phyloP scores from a whole-genome alignment of 768 basidiomycete species.

The Tulasnella sp. region DNA sequence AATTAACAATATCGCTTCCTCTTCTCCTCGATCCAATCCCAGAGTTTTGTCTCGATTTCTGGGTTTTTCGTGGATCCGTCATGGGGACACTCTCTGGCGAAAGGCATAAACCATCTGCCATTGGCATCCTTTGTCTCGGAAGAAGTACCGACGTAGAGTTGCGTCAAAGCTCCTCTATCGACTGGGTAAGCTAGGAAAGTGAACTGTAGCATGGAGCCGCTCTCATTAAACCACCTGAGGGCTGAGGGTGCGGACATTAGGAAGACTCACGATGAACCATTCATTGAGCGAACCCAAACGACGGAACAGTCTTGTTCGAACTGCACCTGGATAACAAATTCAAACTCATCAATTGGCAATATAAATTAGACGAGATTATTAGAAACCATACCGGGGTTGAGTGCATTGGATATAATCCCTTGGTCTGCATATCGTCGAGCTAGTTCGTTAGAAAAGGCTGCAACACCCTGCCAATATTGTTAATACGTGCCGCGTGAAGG shows the following conservation, averaged over 20 bases:
- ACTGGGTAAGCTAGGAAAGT: neutral
- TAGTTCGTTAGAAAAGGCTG: constrained; percentile 19
- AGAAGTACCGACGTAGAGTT: neutral
- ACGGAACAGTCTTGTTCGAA: neutral
- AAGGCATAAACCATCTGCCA: constrained; percentile 8
- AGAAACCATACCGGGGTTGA: constrained; percentile 20
- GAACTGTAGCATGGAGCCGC: neutral
- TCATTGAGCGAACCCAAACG: neutral
- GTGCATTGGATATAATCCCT: constrained; percentile 12
- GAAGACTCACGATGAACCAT: neutral
- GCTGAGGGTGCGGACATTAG: neutral
- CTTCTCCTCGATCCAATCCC: constrained; percentile 31
- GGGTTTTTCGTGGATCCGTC: constrained; percentile 1
- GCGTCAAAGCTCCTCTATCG: neutral
- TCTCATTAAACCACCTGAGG: neutral
- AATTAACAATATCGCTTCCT: constrained; percentile 2
- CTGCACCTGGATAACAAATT: neutral
- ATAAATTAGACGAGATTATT: neutral
- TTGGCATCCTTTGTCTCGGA: neutral
- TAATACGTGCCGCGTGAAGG: neutral
- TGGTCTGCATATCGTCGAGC: constrained; percentile 18
- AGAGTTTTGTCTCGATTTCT: constrained; percentile 28
- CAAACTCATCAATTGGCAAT: neutral
- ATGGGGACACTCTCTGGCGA: neutral
- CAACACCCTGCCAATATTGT: neutral